A percentile compares a stretch with the other conserved stretches of the same genome.
Evolutionary conservation across 306 rosid genomes (phyloP).

Genomic region (Comarum palustre): DNA sequence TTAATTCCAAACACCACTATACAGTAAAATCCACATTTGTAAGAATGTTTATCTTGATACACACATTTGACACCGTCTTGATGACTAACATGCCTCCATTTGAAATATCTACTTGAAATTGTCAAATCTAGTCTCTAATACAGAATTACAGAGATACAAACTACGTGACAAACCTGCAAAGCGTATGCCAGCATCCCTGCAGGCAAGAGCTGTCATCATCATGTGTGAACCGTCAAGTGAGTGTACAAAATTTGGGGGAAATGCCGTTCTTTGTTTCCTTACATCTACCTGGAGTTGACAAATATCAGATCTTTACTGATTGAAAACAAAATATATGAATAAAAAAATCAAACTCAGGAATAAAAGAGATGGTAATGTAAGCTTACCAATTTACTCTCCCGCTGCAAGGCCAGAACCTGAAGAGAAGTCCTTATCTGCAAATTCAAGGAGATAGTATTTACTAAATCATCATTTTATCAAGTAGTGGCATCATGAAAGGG

Average conservation of each 20-base stretch:
- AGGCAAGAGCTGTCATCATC: conserved; percentile 93
- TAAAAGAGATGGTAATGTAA: conserved; percentile 15
- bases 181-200: conserved; percentile 71
- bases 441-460: conserved; percentile 32
- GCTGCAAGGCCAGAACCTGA: conserved; percentile 73
- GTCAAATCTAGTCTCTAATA: conserved; percentile 3
- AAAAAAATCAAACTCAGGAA: conserved; percentile 11
- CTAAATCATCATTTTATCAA: background rate
- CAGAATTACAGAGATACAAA: conserved; percentile 1
- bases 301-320: background rate
- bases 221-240: conserved; percentile 82
- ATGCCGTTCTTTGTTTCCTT: conserved; percentile 79
- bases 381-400: conserved; percentile 63
- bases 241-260: conserved; percentile 85
- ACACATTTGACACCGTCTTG: background rate
- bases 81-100: background rate
- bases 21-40: background rate
- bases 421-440: conserved; percentile 76
- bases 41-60: background rate
- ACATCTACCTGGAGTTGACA: conserved; percentile 49
- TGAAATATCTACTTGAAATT: conserved; percentile 1
- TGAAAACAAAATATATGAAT: background rate
- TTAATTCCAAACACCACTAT: background rate
- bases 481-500: background rate
- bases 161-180: conserved; percentile 67